Evolutionary conservation across 306 rosid species (phyloP), one percentile per base, ranked within the genome.

Genomic region (Acacia crassicarpa): DNA sequence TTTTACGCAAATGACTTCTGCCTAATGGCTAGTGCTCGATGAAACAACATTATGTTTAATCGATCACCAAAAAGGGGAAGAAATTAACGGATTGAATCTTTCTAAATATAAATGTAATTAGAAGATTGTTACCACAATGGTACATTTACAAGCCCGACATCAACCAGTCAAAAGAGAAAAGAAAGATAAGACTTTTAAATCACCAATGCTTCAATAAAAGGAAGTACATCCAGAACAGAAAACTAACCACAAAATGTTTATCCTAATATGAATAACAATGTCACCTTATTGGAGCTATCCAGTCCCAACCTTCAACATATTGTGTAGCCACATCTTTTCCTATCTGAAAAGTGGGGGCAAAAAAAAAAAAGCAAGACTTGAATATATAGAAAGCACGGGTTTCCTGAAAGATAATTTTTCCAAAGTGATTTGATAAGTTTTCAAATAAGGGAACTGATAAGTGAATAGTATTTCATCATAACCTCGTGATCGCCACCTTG

Each of bases 401-500:
- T 38, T 38, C 25, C 63, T 61, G 75, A 76, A 75, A 69, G 53
- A 41, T 68, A 65, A 56, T 38, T 8, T 27, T 59, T 30, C 59
- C 62, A 32, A 33, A 81, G 49, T 43, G 51, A 71, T 45, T 67
- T 77, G 25, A 30, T 3, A 65, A 77, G 63, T 66, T 77, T 71
- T 44, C 84, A 79, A 75, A 73, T 79, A 69, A 62, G 45, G 74
- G 48, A 51, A 58, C 33, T 66, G 14, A 67, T 30, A 78, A 62
- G 30, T 9, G 44, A 61, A 56, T 23, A 4, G 62, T 35, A 69
- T 66, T 70, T 15, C 59, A 68, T 46, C 66, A 70, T 54, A 43
- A 95, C 99, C 97, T 95, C 97, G 17, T 95, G 99, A 85, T 95
- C 99, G 61, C 99, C 99, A 5, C 99, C 99, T 89, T 95, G 99